A percentile compares a stretch with the other conserved stretches of the same genome.
Conservation (phyloP, 139 green algal genomes). For the Coelastrella sp. region DNA sequence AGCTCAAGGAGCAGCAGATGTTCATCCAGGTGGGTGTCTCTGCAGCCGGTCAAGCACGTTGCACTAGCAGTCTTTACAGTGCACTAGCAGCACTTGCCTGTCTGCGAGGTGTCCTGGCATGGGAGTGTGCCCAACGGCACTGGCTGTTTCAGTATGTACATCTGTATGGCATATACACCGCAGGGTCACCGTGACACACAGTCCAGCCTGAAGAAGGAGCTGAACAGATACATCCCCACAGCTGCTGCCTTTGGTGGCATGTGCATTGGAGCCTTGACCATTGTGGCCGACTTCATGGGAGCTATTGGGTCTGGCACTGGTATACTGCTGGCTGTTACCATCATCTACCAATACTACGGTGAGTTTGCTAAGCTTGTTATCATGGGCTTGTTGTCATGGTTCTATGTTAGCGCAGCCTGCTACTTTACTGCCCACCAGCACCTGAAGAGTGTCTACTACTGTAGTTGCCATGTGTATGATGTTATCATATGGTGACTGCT, state of each 20-base stretch:
- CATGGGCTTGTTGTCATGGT: slow-evolving; percentile 54
- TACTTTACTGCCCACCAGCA: too few species aligned
- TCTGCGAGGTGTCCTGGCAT: not conserved
- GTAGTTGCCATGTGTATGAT: too few species aligned
- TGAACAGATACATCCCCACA: slow-evolving; percentile 90
- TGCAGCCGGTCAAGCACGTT: not conserved
- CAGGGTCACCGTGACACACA: slow-evolving; percentile 88
- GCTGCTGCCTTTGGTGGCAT: slow-evolving; percentile 97
- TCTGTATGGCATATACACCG: not conserved
- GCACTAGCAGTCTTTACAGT: not conserved
- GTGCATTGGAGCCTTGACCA: slow-evolving; percentile 99
- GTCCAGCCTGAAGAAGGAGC: slow-evolving; percentile 93
- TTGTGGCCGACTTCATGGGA: slow-evolving; percentile 99
- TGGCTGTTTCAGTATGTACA: not conserved
- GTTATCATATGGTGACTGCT: not conserved
- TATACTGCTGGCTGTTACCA: slow-evolving; percentile 98
- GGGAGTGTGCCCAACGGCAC: not conserved
- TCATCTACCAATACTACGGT: slow-evolving; percentile 97
- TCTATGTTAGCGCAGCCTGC: slow-evolving; percentile 42
- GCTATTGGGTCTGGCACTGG: slow-evolving; percentile 94
- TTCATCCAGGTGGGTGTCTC: slow-evolving; percentile 79
- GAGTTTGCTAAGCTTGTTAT: slow-evolving; percentile 56
- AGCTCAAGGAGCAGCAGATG: slow-evolving; percentile 98
- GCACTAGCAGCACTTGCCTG: not conserved
- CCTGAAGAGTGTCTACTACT: too few species aligned